Evolutionary conservation across 2,329 filamentous ascomycete genomes (phyloP).

Genomic region (Alternaria longipes): DNA sequence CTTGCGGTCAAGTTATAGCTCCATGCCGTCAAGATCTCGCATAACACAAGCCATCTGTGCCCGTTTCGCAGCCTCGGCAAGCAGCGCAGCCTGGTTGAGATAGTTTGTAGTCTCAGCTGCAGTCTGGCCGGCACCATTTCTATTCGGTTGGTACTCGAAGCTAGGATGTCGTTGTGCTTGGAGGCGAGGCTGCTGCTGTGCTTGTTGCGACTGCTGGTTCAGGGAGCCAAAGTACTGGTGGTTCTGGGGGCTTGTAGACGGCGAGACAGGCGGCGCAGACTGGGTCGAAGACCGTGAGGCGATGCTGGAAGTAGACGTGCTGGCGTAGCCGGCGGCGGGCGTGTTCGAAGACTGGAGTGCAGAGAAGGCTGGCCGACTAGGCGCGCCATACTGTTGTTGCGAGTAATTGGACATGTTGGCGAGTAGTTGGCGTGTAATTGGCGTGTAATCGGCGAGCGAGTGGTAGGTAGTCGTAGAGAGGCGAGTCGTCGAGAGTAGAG

Average conservation of each 20-base stretch:
- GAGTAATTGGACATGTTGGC: constrained; percentile 31
- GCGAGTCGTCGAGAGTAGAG: not conserved
- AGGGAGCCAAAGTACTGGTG: constrained; percentile 46
- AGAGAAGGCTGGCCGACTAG: constrained; percentile 47
- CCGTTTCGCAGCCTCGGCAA: constrained; percentile 91
- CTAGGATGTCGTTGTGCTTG: constrained; percentile 40
- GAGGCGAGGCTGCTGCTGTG: constrained; percentile 41
- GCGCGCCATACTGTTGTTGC: constrained; percentile 30
- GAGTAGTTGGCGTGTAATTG: not conserved
- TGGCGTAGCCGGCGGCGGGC: constrained; percentile 52
- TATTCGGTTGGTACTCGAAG: constrained; percentile 49
- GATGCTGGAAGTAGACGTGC: constrained; percentile 54
- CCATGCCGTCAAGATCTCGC: constrained; percentile 81
- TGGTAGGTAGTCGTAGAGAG: not conserved
- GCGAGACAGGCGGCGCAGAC: constrained; percentile 46
- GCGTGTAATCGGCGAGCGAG: not conserved
- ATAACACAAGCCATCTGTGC: constrained; percentile 90
- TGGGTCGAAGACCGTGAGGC: constrained; percentile 46
- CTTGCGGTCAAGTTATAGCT: constrained; percentile 53
- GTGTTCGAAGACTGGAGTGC: constrained; percentile 46
- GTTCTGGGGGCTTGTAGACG: constrained; percentile 45
- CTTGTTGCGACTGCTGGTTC: constrained; percentile 40
- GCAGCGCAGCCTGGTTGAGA: constrained; percentile 81
- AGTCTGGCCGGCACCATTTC: constrained; percentile 46
- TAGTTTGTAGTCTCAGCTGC: constrained; percentile 66